A percentile compares a stretch with the other conserved stretches of the same genome.
phyloP scores from a whole-genome alignment of 805 yeast genomes.

The Yarrowia alimentaria region DNA sequence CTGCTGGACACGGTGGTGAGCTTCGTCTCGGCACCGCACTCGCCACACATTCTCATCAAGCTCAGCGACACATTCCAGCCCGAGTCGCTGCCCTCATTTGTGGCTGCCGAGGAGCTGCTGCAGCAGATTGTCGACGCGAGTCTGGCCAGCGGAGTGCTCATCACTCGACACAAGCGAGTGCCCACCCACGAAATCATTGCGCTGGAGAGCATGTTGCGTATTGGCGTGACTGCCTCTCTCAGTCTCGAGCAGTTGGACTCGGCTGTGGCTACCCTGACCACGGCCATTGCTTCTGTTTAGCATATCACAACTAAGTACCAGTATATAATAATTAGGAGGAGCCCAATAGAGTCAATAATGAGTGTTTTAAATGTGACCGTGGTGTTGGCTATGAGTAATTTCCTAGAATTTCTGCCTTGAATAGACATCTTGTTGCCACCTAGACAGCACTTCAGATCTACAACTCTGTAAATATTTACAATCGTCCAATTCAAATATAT shows the following conservation, averaged over 20 bases:
- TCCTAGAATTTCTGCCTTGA: too few relatives aligned
- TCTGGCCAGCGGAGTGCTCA: constrained; percentile 53
- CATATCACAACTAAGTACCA: background rate
- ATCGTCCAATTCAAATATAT: too few relatives aligned
- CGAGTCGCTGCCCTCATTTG: constrained; percentile 32
- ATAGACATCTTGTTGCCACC: too few relatives aligned
- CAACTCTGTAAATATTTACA: too few relatives aligned
- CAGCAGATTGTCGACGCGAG: constrained; percentile 64
- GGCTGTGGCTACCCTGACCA: too few relatives aligned
- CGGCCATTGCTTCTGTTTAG: constrained; percentile 11
- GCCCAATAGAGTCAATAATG: too few relatives aligned
- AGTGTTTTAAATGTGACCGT: too few relatives aligned
- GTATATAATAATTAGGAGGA: too few relatives aligned
- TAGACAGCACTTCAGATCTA: too few relatives aligned
- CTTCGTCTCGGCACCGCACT: constrained; percentile 37
- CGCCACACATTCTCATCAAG: constrained; percentile 70
- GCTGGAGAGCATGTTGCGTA: constrained; percentile 49
- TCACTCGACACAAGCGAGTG: constrained; percentile 62
- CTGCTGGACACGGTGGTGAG: constrained; percentile 5
- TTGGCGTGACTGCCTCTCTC: constrained; percentile 13
- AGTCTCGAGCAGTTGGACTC: constrained; percentile 1
- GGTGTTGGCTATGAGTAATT: too few relatives aligned
- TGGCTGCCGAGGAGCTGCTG: constrained; percentile 40
- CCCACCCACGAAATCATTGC: constrained; percentile 74
- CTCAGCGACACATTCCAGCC: constrained; percentile 45